Conservation (phyloP, 345 rosid species). For the Clarkia xantiana region DNA sequence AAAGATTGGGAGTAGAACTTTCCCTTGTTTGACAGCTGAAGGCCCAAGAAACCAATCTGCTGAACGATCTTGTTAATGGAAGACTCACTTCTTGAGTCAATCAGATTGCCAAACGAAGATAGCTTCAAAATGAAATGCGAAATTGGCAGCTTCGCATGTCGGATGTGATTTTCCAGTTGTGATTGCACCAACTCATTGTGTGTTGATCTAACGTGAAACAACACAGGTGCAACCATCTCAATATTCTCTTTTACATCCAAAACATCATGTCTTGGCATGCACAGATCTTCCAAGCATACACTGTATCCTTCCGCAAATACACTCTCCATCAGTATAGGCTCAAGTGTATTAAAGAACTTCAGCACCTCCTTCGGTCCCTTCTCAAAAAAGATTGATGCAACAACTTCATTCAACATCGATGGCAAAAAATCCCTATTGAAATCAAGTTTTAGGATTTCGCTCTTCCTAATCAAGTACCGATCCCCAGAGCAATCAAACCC, state of each 20-base stretch:
- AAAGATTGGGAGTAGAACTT: constrained; percentile 64
- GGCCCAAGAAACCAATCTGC: constrained; percentile 76
- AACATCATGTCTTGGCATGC: constrained; percentile 29
- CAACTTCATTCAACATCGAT: constrained; percentile 43
- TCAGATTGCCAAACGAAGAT: constrained; percentile 49
- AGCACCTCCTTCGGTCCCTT: constrained; percentile 67
- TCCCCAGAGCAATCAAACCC: constrained; percentile 44
- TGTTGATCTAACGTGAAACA: constrained; percentile 37
- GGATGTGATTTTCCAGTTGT: constrained; percentile 63
- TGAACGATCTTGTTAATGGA: constrained; percentile 61
- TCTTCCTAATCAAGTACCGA: constrained; percentile 35
- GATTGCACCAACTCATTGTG: constrained; percentile 50
- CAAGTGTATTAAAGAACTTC: constrained; percentile 53
- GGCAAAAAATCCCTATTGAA: constrained; percentile 29
- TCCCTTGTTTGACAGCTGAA: constrained; percentile 74
- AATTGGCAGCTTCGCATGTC: constrained; percentile 29
- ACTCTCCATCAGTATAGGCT: constrained; percentile 79
- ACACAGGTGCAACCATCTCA: constrained; percentile 34
- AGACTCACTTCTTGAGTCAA: constrained; percentile 72
- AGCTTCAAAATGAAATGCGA: constrained; percentile 40
- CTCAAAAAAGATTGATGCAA: constrained; percentile 46
- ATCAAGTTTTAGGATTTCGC: constrained; percentile 42
- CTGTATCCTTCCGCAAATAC: constrained; percentile 54
- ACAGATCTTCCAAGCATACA: constrained; percentile 58
- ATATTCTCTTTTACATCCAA: constrained; percentile 22